These are phyloP conservation scores for Jackrogersella multiformis DNA, from an alignment of 495 filamentous ascomycete genomes.

Conservation along the genomic window DNA sequence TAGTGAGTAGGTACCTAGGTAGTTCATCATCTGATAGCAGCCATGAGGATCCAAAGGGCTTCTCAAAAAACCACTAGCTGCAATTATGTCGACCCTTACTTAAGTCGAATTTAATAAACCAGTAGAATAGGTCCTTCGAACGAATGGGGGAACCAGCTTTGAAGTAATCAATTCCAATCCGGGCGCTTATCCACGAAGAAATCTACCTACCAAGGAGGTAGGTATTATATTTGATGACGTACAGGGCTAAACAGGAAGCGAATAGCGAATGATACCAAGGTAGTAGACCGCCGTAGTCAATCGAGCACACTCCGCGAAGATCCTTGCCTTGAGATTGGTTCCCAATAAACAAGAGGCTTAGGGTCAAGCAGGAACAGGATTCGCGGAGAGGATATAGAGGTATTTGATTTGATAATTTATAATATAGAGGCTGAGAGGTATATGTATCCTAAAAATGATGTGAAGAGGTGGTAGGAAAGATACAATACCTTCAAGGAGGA, in stretches of 20 bases:
- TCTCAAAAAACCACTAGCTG: background rate
- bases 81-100: background rate
- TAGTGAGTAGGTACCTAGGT: background rate
- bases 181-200: background rate
- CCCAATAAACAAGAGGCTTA: conserved; percentile 4
- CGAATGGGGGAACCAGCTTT: background rate
- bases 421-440: conserved; percentile 4
- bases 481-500: conserved; percentile 26
- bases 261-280: conserved; percentile 3
- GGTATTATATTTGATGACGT: conserved; percentile 18
- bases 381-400: conserved; percentile 12
- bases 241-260: conserved; percentile 9
- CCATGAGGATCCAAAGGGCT: background rate
- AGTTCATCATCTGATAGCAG: conserved; percentile 16
- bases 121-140: background rate
- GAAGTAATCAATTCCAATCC: background rate
- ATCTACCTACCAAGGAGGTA: no score
- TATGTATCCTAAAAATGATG: conserved; percentile 26
- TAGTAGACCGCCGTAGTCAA: conserved; percentile 13
- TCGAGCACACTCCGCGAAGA: conserved; percentile 15
- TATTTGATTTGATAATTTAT: conserved; percentile 9
- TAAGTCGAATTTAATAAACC: background rate
- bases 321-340: conserved; percentile 20
- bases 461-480: conserved; percentile 22
- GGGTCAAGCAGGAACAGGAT: conserved; percentile 19